Evolutionary conservation across 2,329 filamentous ascomycete species (phyloP).

Genomic region (Colletotrichum tropicicola): DNA sequence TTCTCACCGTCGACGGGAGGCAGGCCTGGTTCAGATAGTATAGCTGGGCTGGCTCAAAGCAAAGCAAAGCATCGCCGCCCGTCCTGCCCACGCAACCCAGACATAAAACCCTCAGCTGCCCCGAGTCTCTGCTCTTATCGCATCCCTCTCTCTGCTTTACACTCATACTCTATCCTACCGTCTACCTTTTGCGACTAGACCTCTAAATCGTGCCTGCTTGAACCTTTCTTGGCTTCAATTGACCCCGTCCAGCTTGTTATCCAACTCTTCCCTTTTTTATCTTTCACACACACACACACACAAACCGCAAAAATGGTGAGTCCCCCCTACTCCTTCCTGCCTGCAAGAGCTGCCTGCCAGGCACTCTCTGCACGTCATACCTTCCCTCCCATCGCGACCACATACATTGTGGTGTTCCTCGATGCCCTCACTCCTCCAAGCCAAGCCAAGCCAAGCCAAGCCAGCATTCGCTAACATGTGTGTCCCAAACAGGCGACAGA

Average conservation of each 20-base stretch:
- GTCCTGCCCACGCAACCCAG: conserved; percentile 10
- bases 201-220: neutral
- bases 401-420: too few species aligned
- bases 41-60: conserved; percentile 9
- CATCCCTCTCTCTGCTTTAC: neutral
- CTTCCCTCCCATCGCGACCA: too few species aligned
- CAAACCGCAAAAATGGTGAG: conserved; percentile 35
- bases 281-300: conserved; percentile 13
- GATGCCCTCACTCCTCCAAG: neutral
- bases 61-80: conserved; percentile 25
- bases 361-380: conserved; percentile 2
- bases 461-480: conserved; percentile 25
- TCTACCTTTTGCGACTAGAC: neutral
- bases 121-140: conserved; percentile 14
- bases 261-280: conserved; percentile 1
- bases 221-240: conserved; percentile 9
- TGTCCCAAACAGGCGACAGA: conserved; percentile 37
- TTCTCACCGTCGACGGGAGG: neutral
- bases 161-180: conserved; percentile 1
- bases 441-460: neutral
- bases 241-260: conserved; percentile 1
- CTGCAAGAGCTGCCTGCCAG: neutral
- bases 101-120: conserved; percentile 36
- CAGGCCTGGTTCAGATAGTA: neutral
- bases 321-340: neutral